phyloP scores from a whole-genome alignment of 148 eudicot species.

The Vaccinium corymbosum region DNA sequence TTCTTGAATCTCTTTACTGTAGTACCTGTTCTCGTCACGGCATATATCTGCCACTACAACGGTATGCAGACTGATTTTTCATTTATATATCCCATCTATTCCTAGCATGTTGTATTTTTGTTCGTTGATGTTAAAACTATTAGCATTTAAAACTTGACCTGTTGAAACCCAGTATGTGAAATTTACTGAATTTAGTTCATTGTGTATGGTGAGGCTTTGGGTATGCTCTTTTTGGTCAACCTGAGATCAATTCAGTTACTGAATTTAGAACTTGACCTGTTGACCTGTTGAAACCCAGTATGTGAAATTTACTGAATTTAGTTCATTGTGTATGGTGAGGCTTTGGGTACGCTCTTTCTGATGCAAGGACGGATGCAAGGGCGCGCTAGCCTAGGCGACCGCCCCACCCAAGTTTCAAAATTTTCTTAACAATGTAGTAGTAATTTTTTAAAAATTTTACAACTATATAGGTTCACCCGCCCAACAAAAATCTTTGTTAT shows the following conservation, averaged over 20 bases:
- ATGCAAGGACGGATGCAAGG: not conserved
- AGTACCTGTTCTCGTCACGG: slow-evolving; percentile 88
- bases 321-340: not conserved
- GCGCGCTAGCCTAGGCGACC: no score
- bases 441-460: no score
- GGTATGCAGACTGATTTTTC: slow-evolving; percentile 37
- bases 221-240: not conserved
- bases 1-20: slow-evolving; percentile 70
- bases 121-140: not conserved
- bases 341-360: not conserved
- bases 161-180: not conserved
- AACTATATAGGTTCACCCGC: no score
- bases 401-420: no score
- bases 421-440: no score
- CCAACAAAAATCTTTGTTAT: no score
- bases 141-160: not conserved
- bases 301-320: not conserved
- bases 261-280: not conserved
- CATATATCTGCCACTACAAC: slow-evolving; percentile 92
- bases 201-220: not conserved
- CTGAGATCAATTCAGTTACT: not conserved
- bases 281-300: not conserved
- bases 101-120: not conserved
- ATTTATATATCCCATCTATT: not conserved
- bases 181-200: not conserved